These are phyloP conservation scores for Stereum hirsutum DNA, from an alignment of 1,284 basidiomycete genomes.

Conservation along the genomic window DNA sequence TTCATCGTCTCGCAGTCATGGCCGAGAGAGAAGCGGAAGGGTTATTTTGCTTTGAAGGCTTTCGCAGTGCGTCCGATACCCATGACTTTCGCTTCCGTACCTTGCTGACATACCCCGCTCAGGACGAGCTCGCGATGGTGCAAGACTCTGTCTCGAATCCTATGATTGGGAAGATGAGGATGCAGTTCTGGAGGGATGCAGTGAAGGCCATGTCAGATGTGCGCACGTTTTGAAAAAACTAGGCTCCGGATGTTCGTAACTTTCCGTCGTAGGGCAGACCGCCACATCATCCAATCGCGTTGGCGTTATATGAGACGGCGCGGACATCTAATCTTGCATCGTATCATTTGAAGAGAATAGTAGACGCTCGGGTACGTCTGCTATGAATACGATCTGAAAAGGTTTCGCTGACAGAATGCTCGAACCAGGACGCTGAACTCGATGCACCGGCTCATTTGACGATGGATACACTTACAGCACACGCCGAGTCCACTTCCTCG, in stretches of 20 bases:
- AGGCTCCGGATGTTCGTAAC: slow-evolving; percentile 12
- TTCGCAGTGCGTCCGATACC: slow-evolving; percentile 64
- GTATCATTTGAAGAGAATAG: slow-evolving; percentile 79
- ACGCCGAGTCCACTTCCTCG: slow-evolving; percentile 74
- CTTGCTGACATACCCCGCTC: slow-evolving; percentile 11
- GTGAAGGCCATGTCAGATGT: slow-evolving; percentile 66
- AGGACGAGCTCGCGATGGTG: slow-evolving; percentile 81
- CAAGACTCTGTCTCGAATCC: slow-evolving; percentile 75
- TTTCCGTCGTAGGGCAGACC: slow-evolving; percentile 52
- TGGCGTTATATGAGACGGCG: slow-evolving; percentile 60
- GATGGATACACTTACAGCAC: slow-evolving; percentile 57
- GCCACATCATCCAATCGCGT: slow-evolving; percentile 76
- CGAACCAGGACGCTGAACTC: slow-evolving; percentile 62
- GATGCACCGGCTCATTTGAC: slow-evolving; percentile 62
- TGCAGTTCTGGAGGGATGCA: slow-evolving; percentile 91
- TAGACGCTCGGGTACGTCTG: slow-evolving; percentile 72
- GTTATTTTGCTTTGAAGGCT: slow-evolving; percentile 78
- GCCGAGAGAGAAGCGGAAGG: slow-evolving; percentile 52
- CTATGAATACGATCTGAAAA: background rate
- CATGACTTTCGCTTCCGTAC: slow-evolving; percentile 1
- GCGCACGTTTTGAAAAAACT: slow-evolving; percentile 19
- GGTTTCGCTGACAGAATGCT: background rate
- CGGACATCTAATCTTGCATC: slow-evolving; percentile 41
- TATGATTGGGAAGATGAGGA: slow-evolving; percentile 79
- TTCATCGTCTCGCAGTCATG: slow-evolving; percentile 75